Evolutionary conservation across 129 eudicot genomes (phyloP), one percentile per base, ranked within the genome.

Genomic region (Flaveria trinervia): DNA sequence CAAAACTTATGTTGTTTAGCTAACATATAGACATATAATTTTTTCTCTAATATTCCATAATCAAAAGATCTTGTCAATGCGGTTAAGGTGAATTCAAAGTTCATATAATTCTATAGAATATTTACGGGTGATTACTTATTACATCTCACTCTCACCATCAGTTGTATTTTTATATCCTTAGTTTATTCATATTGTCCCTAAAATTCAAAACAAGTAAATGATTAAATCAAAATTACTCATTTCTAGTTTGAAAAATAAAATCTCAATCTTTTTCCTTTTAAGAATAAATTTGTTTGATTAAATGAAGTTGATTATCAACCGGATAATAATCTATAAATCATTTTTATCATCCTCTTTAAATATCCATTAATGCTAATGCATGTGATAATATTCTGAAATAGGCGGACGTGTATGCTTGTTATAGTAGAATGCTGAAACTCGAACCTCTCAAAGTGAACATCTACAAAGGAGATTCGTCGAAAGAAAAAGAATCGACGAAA

Each of bases 331-430:
- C 56, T 15, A 5, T 50, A 50, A 50, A 50, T 50, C 2, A 50
- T 2, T 50, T 8, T 15, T 15, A 49, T 50, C 5, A 49, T 50
- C 7, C 17, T 13, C 18, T 14, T 50, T 13, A 50, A 50, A 0
- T 59, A 11, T 11, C 10, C 36, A 3, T 22, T 59, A 9, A 3
- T 59, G 5, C 11, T 59, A 7, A 26, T 28, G 13, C 43, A 62
- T 14, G 18, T 18, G 45, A 1, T 55, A 6, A 25, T 70, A 71
- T 1, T 9, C 7, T 83, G 80, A 61, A 49, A 76, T 75, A 88
- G 87, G 87, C 59, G 80, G 80, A 82, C 52, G 77, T 88, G 67
- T 61, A 79, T 51, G 36, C 48, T 33, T 88, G 92, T 80, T 88
- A 88, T 55, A 67, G 22, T 51, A 73, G 46, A 72, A 60, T 88